Percentiles rank a stretch among this genome's conserved stretches.
These are phyloP conservation scores for Meripilus lineatus DNA, from an alignment of 1,284 basidiomycete species.

Conservation along the genomic window DNA sequence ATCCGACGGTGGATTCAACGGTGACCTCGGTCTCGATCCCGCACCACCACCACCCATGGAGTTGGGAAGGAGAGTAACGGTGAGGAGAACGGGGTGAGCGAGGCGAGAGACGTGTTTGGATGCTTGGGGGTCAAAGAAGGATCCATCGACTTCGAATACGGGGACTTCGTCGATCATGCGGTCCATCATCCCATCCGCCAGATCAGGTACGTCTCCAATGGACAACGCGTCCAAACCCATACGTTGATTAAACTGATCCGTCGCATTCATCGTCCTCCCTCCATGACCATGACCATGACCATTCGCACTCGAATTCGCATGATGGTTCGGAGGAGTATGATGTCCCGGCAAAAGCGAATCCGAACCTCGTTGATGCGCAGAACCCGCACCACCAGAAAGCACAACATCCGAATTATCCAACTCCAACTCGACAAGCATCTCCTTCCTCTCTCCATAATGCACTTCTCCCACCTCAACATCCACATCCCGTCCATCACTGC, in stretches of 20 bases:
- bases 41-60: too few species aligned
- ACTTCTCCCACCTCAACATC: conserved; percentile 95
- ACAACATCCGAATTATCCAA: conserved; percentile 69
- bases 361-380: conserved; percentile 32
- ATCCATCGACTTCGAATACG: conserved; percentile 87
- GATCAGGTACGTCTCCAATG: conserved; percentile 66
- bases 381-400: too few species aligned
- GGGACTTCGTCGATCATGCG: conserved; percentile 92
- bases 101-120: conserved; percentile 79
- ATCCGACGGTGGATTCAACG: conserved; percentile 55
- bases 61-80: conserved; percentile 77
- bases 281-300: conserved; percentile 13
- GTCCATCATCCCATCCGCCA: conserved; percentile 83
- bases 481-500: conserved; percentile 85
- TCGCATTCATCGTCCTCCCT: conserved; percentile 54
- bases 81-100: conserved; percentile 84
- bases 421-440: conserved; percentile 93
- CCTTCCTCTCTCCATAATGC: conserved; percentile 86
- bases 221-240: conserved; percentile 72
- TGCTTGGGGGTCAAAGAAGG: conserved; percentile 85
- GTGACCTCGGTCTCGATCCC: conserved; percentile 35
- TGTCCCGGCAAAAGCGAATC: too few species aligned
- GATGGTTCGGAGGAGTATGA: conserved; percentile 17
- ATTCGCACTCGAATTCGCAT: background rate
- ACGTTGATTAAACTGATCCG: conserved; percentile 76